These are phyloP conservation scores for Ceratocystis smalleyi DNA, from an alignment of 2,329 filamentous ascomycete genomes.

Conservation along the genomic window DNA sequence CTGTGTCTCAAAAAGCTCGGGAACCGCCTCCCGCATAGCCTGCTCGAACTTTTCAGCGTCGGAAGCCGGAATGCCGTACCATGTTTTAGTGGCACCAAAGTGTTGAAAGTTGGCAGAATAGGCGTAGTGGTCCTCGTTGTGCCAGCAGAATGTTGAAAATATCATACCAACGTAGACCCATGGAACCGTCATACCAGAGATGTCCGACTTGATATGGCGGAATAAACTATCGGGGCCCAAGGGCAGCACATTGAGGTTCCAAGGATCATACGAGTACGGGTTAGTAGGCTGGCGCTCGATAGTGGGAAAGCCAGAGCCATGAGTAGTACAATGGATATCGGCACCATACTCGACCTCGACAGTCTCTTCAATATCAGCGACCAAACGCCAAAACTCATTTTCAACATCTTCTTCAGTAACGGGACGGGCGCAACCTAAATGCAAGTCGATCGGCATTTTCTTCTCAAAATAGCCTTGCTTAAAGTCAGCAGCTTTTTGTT, in stretches of 20 bases:
- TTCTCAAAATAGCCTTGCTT: conserved; percentile 86
- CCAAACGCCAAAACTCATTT: conserved; percentile 88
- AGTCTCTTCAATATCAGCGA: conserved; percentile 84
- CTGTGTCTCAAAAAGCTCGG: conserved; percentile 91
- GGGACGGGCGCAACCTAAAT: conserved; percentile 62
- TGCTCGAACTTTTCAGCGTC: conserved; percentile 90
- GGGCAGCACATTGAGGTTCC: conserved; percentile 90
- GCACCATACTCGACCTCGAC: conserved; percentile 97
- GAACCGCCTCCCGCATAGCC: conserved; percentile 88
- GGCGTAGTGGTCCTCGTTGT: conserved; percentile 95
- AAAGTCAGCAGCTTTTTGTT: conserved; percentile 89
- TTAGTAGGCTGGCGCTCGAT: conserved; percentile 81
- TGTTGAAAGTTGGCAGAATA: conserved; percentile 98
- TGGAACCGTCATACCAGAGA: conserved; percentile 97
- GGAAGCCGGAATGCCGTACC: conserved; percentile 92
- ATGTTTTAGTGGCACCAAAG: conserved; percentile 94
- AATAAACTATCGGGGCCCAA: conserved; percentile 86
- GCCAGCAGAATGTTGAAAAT: conserved; percentile 98
- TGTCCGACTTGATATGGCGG: conserved; percentile 92
- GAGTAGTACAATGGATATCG: conserved; percentile 94
- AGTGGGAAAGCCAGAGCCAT: conserved; percentile 92
- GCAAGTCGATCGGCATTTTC: conserved; percentile 75
- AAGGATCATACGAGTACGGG: conserved; percentile 74
- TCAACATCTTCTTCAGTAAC: conserved; percentile 94
- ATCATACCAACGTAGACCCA: conserved; percentile 99